These are phyloP conservation scores for Entomortierella lignicola DNA, from an alignment of 192 early-diverging fungal genomes.

Conservation along the genomic window DNA sequence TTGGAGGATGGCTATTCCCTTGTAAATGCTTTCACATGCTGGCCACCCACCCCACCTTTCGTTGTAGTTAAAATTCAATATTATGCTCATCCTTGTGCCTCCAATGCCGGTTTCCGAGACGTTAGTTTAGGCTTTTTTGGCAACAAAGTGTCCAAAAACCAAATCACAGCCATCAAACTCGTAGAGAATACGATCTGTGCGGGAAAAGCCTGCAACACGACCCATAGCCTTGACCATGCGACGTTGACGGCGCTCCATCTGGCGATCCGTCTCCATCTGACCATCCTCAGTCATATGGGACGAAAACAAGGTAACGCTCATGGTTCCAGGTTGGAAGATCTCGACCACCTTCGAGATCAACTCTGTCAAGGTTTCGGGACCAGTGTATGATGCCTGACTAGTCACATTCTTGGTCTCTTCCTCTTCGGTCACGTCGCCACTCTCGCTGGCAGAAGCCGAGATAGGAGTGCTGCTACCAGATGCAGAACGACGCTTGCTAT, in stretches of 20 bases:
- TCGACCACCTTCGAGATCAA: constrained; percentile 73
- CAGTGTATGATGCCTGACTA: constrained; percentile 82
- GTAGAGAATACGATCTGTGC: constrained; percentile 79
- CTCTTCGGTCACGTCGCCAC: constrained; percentile 19
- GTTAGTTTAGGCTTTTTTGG: constrained; percentile 32
- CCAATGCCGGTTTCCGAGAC: not conserved
- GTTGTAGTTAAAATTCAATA: not conserved
- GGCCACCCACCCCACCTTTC: not conserved
- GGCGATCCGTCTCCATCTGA: constrained; percentile 43
- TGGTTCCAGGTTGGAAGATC: constrained; percentile 87
- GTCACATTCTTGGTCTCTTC: constrained; percentile 68
- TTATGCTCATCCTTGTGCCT: not conserved
- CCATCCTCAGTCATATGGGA: constrained; percentile 58
- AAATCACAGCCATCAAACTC: constrained; percentile 86
- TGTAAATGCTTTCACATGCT: not conserved
- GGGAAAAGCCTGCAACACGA: constrained; percentile 69
- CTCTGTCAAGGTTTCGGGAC: constrained; percentile 77
- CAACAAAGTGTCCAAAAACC: constrained; percentile 78
- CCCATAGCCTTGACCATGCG: constrained; percentile 59
- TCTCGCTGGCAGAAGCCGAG: constrained; percentile 34
- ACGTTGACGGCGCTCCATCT: constrained; percentile 52
- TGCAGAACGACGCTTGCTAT: constrained; percentile 3
- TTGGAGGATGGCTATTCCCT: constrained; percentile 13
- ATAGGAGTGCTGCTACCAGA: constrained; percentile 21
- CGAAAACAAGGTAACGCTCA: constrained; percentile 78